Conservation (phyloP, 2,329 filamentous ascomycete species). For the Rhynchosporium graminicola region DNA sequence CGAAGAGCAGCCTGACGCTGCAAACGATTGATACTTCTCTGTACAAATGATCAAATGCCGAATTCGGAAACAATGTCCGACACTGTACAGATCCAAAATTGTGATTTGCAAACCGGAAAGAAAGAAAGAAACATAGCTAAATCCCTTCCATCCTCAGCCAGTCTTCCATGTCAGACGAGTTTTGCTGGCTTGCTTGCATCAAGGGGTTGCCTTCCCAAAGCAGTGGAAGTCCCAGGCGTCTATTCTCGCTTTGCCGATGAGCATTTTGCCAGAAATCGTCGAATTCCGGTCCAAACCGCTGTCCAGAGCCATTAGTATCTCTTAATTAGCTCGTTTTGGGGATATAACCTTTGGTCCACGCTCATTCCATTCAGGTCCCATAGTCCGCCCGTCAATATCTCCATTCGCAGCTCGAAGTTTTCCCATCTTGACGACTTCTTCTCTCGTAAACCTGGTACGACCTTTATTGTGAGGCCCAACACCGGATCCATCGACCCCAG, state of each 20-base stretch:
- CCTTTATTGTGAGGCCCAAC: constrained; percentile 12
- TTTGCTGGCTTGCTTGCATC: constrained; percentile 25
- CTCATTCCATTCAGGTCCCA: constrained; percentile 35
- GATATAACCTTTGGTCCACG: constrained; percentile 34
- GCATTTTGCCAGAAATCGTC: constrained; percentile 38
- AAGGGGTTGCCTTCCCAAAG: constrained; percentile 13
- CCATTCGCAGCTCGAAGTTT: constrained; percentile 14
- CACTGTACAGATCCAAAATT: too few relatives aligned
- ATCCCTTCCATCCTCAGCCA: constrained; percentile 17
- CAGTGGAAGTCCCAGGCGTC: not conserved
- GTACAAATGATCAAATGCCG: not conserved
- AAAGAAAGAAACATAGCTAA: not conserved
- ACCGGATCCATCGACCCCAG: constrained; percentile 20
- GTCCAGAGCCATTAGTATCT: constrained; percentile 5
- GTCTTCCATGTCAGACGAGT: constrained; percentile 15
- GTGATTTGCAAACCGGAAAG: too few relatives aligned
- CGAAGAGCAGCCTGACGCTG: not conserved
- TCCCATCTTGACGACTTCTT: constrained; percentile 29
- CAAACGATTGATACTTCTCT: not conserved
- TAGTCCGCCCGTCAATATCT: constrained; percentile 22
- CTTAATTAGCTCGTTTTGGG: not conserved
- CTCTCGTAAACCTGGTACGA: constrained; percentile 34
- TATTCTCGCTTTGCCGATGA: constrained; percentile 34
- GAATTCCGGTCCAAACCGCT: constrained; percentile 36
- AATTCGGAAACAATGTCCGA: not conserved